Evolutionary conservation across 495 filamentous ascomycete genomes (phyloP), one percentile per base, ranked within the genome.

Genomic region (Podospora australis): DNA sequence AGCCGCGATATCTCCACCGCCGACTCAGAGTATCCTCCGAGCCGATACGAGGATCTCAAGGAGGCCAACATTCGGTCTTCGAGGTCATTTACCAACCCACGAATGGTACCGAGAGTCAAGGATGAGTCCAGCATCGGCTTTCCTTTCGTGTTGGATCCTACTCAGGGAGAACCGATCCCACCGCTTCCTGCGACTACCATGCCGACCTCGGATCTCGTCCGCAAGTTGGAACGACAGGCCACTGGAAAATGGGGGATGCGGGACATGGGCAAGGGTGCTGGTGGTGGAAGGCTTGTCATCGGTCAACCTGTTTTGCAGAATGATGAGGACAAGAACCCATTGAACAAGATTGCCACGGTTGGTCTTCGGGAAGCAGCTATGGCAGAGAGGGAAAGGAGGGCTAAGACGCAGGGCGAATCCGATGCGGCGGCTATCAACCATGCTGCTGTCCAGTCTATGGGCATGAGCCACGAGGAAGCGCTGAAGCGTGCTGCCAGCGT

Each of bases 291-390:
- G 38, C 45, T 75, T 6, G 52, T 59, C 9, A 79, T 79, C 39
- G 72, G 75, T 19, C 63, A 68, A n/a, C 76, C 76, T 20, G 62
- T 79, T 41, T 46, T 74, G 29, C 58, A 69, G 48, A 55, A 62
- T n/a, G 58, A 66, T 32, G 62, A 62, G 25, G 50, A 44, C 46
- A 54, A 54, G 23, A 68, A 72, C 43, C 60, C 70, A 10, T 50
- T 77, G 40, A 63, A 63, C 54, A 66, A 66, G 52, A 73, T 75
- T 48, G 51, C 65, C 13, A 72, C 72, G 11, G 64, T 78, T 35
- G 73, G 71, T 40, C 51, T 79, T 32, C 56, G 65, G 30, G 67
- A 68, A 2, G 76, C 76, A 26, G 74, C 70, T 2, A 50, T 41
- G 16, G 67, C 71, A 13, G 76, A 78, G 44, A 68, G 61, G 45